A percentile compares a stretch with the other conserved stretches of the same genome.
Evolutionary conservation across 495 filamentous ascomycete genomes (phyloP).

Genomic region (Hypoxylon lenormandii): DNA sequence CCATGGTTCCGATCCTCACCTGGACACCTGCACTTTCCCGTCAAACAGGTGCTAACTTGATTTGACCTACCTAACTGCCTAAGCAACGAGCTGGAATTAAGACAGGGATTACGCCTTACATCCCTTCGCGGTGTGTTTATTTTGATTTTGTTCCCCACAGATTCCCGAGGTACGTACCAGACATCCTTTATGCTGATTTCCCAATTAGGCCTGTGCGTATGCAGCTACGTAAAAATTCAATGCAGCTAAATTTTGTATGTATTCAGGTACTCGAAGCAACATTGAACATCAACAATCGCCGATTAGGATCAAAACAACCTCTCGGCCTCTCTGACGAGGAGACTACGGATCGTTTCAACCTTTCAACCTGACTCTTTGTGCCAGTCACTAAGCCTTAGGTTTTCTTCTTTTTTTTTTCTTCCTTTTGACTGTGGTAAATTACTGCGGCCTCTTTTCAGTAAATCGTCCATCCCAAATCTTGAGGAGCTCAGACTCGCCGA

Average conservation of each 20-base stretch:
- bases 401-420: no score
- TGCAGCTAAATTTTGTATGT: conserved; percentile 1
- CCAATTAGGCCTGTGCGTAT: conserved; percentile 11
- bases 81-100: conserved; percentile 37
- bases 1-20: no score
- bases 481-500: no score
- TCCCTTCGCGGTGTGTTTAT: conserved; percentile 42
- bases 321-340: neutral
- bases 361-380: neutral
- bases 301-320: conserved; percentile 12
- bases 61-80: no score
- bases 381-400: no score
- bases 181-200: conserved; percentile 24
- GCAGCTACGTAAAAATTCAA: conserved; percentile 4
- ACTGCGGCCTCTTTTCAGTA: no score
- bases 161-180: conserved; percentile 31
- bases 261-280: neutral
- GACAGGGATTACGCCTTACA: conserved; percentile 25
- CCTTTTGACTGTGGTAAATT: no score
- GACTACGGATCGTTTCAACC: neutral
- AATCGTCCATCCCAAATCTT: no score
- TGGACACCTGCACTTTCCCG: no score
- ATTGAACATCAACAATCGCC: conserved; percentile 44
- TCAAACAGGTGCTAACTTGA: conserved; percentile 13
- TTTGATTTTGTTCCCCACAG: conserved; percentile 42